Base-by-base conservation (phyloP, 1,284 basidiomycete species). In the Puccinia triticina region DNA sequence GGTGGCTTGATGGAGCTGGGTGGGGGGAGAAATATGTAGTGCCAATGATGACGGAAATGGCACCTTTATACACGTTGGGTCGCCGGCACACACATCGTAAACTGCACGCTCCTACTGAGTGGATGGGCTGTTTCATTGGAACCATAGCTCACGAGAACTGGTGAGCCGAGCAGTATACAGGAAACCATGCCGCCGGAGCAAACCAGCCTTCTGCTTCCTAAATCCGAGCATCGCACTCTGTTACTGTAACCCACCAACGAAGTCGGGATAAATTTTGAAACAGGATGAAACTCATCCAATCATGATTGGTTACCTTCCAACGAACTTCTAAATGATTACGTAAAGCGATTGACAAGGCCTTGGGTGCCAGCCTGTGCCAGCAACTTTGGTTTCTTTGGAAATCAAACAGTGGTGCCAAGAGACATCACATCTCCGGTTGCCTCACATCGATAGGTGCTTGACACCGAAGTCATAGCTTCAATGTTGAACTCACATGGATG, bases 111-210 rank as follows among this genome's bases (percentile, higher is more conserved):
- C 55, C 55, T 2, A 2, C 55, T 26, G 55, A n/a, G 12, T 29
- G 55, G 55, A n/a, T 57, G 55, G n/a, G 55, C 55, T 57, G 55
- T 57, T 57, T 57, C 55, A 55, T 55, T 55, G 53, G 53, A 55
- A n/a, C 11, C 23, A 55, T 21, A 16, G 23, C 53, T 55, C 53
- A 55, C 53, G 5, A 55, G 53, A 55, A 55, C 53, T 55, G 10
- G 23, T 29, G 55, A 57, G 26, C 55, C 12, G 55, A 57, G n/a
- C 16, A 57, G n/a, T 26, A n/a, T 57, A 57, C 55, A 57, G 55
- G 55, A 26, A 57, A 26, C 55, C 55, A 57, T 57, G 55, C 55
- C 21, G 26, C 55, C 55, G 55, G 55, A 26, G 53, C 23, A 16
- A 57, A 57, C 26, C 23, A n/a, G n/a, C 4, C 55, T 57, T 29